phyloP scores from a whole-genome alignment of 148 eudicot genomes.

The Rhododendron vialii region DNA sequence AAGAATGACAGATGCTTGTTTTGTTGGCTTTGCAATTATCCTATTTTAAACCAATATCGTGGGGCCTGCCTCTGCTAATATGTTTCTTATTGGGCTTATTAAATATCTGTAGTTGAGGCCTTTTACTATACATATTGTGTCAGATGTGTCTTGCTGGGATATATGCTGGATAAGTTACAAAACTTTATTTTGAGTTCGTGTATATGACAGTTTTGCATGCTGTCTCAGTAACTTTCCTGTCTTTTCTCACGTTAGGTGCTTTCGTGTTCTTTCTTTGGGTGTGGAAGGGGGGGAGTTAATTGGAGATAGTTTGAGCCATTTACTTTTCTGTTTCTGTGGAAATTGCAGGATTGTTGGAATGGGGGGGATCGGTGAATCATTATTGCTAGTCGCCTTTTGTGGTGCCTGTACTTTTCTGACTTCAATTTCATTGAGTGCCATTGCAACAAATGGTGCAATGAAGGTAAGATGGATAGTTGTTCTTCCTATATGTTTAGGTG shows the following conservation, averaged over 20 bases:
- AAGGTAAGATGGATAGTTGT: constrained; percentile 44
- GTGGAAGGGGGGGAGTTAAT: not conserved
- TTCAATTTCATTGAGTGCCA: constrained; percentile 89
- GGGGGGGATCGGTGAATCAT: constrained; percentile 92
- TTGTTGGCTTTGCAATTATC: constrained; percentile 3
- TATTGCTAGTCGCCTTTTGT: constrained; percentile 80
- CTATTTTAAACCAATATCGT: not conserved
- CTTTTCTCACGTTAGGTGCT: not conserved
- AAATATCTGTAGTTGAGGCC: not conserved
- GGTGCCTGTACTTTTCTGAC: constrained; percentile 95
- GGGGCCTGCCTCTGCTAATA: not conserved
- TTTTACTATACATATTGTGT: not conserved
- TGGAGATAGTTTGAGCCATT: not conserved
- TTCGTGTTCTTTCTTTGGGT: not conserved
- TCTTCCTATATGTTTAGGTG: not conserved
- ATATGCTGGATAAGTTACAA: not conserved
- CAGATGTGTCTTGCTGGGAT: not conserved
- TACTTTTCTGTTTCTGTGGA: constrained; percentile 15
- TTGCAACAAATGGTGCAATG: constrained; percentile 99
- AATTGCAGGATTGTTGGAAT: constrained; percentile 96
- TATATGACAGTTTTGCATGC: not conserved
- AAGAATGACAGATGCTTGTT: constrained; percentile 3
- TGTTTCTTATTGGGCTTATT: not conserved
- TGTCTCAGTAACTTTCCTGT: not conserved
- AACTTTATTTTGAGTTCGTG: not conserved